These are phyloP conservation scores for Pseudocercospora pini-densiflorae DNA, from an alignment of 2,329 filamentous ascomycete genomes.

Conservation along the genomic window DNA sequence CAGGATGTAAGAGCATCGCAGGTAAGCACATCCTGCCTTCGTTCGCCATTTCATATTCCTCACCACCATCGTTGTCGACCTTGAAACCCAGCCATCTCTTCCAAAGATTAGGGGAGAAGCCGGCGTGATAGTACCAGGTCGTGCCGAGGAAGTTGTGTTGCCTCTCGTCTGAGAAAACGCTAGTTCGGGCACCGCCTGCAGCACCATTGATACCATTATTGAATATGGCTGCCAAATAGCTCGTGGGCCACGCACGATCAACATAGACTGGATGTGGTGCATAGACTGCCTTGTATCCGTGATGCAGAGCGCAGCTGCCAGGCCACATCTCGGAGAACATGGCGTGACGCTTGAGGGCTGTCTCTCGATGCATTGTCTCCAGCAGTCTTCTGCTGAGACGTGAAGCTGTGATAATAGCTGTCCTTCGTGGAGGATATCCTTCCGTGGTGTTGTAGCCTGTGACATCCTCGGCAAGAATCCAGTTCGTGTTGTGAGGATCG, in stretches of 20 bases:
- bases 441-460: slow-evolving; percentile 66
- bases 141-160: slow-evolving; percentile 60
- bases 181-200: slow-evolving; percentile 53
- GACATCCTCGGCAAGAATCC: slow-evolving; percentile 72
- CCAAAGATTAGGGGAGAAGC: slow-evolving; percentile 59
- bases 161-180: slow-evolving; percentile 55
- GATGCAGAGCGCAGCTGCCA: slow-evolving; percentile 70
- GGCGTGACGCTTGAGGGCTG: slow-evolving; percentile 67
- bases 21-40: slow-evolving; percentile 57
- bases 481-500: slow-evolving; percentile 71
- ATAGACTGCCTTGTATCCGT: slow-evolving; percentile 77
- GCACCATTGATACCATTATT: slow-evolving; percentile 60
- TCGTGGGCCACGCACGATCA: slow-evolving; percentile 60
- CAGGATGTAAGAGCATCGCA: slow-evolving; percentile 54
- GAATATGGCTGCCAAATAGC: slow-evolving; percentile 60
- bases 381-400: slow-evolving; percentile 70
- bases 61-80: slow-evolving; percentile 56
- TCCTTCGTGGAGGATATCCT: slow-evolving; percentile 66
- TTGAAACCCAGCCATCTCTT: slow-evolving; percentile 60
- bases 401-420: slow-evolving; percentile 72
- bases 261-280: slow-evolving; percentile 62
- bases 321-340: slow-evolving; percentile 86
- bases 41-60: slow-evolving; percentile 46
- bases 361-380: slow-evolving; percentile 75
- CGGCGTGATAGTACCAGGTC: slow-evolving; percentile 60